Evolutionary conservation across 2,329 filamentous ascomycete species (phyloP), one percentile per base, ranked within the genome.

Genomic region (Aspergillus sergii): DNA sequence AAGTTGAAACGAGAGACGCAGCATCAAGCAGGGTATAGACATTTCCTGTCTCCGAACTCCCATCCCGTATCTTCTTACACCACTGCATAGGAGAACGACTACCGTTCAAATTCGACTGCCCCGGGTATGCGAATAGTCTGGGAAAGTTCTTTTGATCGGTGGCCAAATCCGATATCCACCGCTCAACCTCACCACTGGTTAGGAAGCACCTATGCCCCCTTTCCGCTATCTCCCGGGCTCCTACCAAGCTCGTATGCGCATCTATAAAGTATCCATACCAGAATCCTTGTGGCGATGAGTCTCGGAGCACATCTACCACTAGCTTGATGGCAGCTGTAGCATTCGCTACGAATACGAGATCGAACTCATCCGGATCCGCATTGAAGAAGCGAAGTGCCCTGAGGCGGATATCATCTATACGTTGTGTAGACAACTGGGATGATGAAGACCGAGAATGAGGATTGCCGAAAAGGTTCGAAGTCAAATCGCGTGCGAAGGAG

Each of bases 81-180:
- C 93, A 97, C 4, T 82, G 77, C 19, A 93, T 75, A 9, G 93
- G 92, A 63, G 92, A 84, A 59, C 92, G 87, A 26, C 85, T 86
- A 3, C 94, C 94, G 67, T 94, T 91, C 90, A 97, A 91, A 73
- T 97, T 97, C 36, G 94, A 97, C 75, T 98, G 94, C 1, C 90
- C 94, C 9, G 94, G 91, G 74, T 93, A 97, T 32, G 92, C 91
- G 75, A 98, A 92, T 1, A 92, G 76, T 5, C 71, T 66, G 51
- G 74, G 57, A 45, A 72, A 71, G 57, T 70, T 69, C 3, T 63
- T 59, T 21, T 58, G 57, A 21, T 57, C 63, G 9, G 39, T 48
- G 21, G 59, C 59, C 36, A 75, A 64, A 28, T 82, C 78, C 6
- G 76, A 73, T 9, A 94, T 79, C 91, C 92, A 96, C 1, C 75